Evolutionary conservation across 768 basidiomycete genomes (phyloP).

Genomic region (Arthromyces matolae): DNA sequence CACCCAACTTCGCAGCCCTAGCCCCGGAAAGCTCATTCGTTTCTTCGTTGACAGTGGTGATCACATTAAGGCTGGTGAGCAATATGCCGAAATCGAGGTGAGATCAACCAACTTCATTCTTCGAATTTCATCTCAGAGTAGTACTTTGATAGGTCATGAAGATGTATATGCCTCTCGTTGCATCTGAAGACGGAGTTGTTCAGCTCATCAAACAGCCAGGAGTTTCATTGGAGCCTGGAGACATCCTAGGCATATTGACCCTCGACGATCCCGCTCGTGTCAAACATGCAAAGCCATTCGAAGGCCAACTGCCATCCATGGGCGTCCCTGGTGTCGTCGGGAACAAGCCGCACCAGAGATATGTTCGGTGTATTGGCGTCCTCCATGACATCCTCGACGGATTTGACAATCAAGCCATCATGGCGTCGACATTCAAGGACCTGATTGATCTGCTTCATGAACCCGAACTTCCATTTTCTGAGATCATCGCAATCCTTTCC

Average conservation of each 20-base stretch:
- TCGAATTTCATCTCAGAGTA: not conserved
- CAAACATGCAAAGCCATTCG: slow-evolving; percentile 97
- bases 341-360: slow-evolving; percentile 86
- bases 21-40: slow-evolving; percentile 93
- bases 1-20: slow-evolving; percentile 92
- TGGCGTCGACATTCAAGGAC: slow-evolving; percentile 83
- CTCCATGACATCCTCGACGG: slow-evolving; percentile 93
- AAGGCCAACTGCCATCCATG: slow-evolving; percentile 86
- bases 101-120: slow-evolving; percentile 16
- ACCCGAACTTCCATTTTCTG: slow-evolving; percentile 84
- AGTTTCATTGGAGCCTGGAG: slow-evolving; percentile 93
- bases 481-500: slow-evolving; percentile 79
- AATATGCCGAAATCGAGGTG: slow-evolving; percentile 97
- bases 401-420: slow-evolving; percentile 92
- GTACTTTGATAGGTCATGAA: slow-evolving; percentile 74
- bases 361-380: slow-evolving; percentile 66
- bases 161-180: slow-evolving; percentile 99
- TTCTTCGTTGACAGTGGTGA: slow-evolving; percentile 97
- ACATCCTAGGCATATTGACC: slow-evolving; percentile 94
- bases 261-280: slow-evolving; percentile 95
- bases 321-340: slow-evolving; percentile 84
- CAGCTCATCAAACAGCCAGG: slow-evolving; percentile 98
- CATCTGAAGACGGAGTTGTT: slow-evolving; percentile 89
- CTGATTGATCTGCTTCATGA: slow-evolving; percentile 79
- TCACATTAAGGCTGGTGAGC: slow-evolving; percentile 93